These are phyloP conservation scores for Hysterium pulicare DNA, from an alignment of 2,329 filamentous ascomycete genomes.

Conservation along the genomic window DNA sequence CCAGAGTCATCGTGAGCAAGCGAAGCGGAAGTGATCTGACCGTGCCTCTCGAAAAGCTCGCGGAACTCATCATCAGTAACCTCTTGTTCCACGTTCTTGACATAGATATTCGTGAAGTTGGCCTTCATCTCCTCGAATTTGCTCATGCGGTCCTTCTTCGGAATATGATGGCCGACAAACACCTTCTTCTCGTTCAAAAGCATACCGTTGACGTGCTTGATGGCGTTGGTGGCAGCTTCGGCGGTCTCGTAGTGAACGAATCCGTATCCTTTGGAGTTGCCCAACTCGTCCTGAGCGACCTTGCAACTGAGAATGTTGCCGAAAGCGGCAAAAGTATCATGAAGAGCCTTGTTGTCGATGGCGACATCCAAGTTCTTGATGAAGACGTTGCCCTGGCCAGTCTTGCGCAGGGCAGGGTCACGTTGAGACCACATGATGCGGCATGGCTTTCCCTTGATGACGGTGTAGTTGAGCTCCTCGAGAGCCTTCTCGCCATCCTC, in stretches of 20 bases:
- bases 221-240: conserved; percentile 91
- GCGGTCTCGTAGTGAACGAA: conserved; percentile 99
- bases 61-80: conserved; percentile 93
- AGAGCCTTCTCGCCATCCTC: conserved; percentile 95
- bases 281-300: conserved; percentile 95
- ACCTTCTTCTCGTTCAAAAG: conserved; percentile 99
- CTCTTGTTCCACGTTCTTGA: conserved; percentile 92
- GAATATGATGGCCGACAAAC: conserved; percentile 97
- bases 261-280: conserved; percentile 96
- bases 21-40: conserved; percentile 92
- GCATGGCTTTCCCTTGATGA: conserved; percentile 98
- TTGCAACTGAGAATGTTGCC: conserved; percentile 99
- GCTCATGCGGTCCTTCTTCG: conserved; percentile 99
- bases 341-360: conserved; percentile 99
- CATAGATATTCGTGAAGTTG: conserved; percentile 99
- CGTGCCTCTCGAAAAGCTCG: conserved; percentile 84
- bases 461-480: conserved; percentile 98
- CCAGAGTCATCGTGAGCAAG: conserved; percentile 84
- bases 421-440: conserved; percentile 99
- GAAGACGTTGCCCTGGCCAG: conserved; percentile 98
- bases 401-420: conserved; percentile 98
- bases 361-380: conserved; percentile 99
- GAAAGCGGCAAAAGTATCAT: conserved; percentile 97
- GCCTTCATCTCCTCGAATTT: conserved; percentile 99
- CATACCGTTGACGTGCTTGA: conserved; percentile 99